These are phyloP conservation scores for Ustilago trichophora DNA, from an alignment of 1,284 basidiomycete genomes.

Conservation along the genomic window DNA sequence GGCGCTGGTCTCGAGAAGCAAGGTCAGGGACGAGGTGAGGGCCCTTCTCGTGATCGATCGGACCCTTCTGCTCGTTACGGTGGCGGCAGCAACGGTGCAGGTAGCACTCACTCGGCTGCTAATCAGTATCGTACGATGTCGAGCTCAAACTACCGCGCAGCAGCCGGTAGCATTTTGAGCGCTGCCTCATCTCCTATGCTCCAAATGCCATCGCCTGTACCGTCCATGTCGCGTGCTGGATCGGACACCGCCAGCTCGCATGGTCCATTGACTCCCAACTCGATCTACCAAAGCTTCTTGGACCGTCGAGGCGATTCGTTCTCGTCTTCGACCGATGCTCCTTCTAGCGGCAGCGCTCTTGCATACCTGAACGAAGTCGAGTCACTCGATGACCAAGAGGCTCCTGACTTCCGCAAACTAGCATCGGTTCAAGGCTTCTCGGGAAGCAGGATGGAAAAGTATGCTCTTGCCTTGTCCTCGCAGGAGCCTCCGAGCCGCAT, in stretches of 20 bases:
- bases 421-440: constrained; percentile 8
- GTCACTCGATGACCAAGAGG: constrained; percentile 15
- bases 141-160: constrained; percentile 16
- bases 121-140: constrained; percentile 9
- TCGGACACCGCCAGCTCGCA: constrained; percentile 44
- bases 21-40: constrained; percentile 30
- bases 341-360: constrained; percentile 11
- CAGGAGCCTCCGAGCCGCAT: constrained; percentile 2
- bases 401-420: constrained; percentile 8
- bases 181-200: constrained; percentile 21
- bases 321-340: constrained; percentile 27
- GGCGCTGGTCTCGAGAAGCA: constrained; percentile 20
- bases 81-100: constrained; percentile 21
- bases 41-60: constrained; percentile 28
- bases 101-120: constrained; percentile 1
- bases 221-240: constrained; percentile 39
- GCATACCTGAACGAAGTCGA: constrained; percentile 22
- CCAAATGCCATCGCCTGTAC: constrained; percentile 36
- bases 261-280: constrained; percentile 41
- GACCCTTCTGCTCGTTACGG: constrained; percentile 21
- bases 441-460: constrained; percentile 25
- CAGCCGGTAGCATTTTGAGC: constrained; percentile 7
- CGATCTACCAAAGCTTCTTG: constrained; percentile 40
- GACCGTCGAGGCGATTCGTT: constrained; percentile 39
- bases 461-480: background rate